A percentile compares a stretch with the other conserved stretches of the same genome.
phyloP scores from a whole-genome alignment of 352 stramenopile genomes.

The Phytophthora ramorum region DNA sequence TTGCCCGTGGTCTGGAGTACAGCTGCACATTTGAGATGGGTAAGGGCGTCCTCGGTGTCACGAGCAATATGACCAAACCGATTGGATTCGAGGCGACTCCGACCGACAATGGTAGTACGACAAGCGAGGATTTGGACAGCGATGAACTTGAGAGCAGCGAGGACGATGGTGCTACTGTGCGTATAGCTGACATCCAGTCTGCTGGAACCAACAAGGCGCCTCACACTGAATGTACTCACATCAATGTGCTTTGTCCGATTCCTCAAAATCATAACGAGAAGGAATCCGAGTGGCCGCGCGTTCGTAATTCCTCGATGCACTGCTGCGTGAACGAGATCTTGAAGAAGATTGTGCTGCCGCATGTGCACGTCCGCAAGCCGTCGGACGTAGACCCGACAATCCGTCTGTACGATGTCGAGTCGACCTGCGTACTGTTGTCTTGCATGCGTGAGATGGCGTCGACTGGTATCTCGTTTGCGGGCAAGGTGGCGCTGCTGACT shows the following conservation, averaged over 20 bases:
- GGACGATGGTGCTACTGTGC: constrained; percentile 33
- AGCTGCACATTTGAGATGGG: constrained; percentile 36
- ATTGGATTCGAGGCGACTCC: constrained; percentile 67
- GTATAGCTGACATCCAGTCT: constrained; percentile 10
- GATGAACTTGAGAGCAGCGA: constrained; percentile 57
- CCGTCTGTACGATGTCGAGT: constrained; percentile 83
- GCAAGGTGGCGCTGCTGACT: constrained; percentile 88
- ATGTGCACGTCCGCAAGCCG: constrained; percentile 81
- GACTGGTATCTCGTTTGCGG: constrained; percentile 82
- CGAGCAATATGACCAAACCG: constrained; percentile 46
- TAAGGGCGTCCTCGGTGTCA: constrained; percentile 32
- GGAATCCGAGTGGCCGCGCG: constrained; percentile 43
- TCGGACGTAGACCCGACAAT: constrained; percentile 81
- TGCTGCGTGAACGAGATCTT: constrained; percentile 66
- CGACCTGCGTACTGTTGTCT: constrained; percentile 77
- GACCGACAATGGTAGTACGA: constrained; percentile 49
- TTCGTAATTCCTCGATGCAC: constrained; percentile 48
- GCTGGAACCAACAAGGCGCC: constrained; percentile 36
- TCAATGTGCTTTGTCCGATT: constrained; percentile 63
- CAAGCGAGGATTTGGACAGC: constrained; percentile 25
- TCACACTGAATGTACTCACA: constrained; percentile 57
- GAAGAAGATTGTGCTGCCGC: constrained; percentile 71
- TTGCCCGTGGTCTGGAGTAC: constrained; percentile 70
- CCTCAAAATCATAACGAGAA: constrained; percentile 53
- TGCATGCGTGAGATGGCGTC: constrained; percentile 90